Conservation (phyloP, 305 asterid genomes). For the Fraxinus floribunda region DNA sequence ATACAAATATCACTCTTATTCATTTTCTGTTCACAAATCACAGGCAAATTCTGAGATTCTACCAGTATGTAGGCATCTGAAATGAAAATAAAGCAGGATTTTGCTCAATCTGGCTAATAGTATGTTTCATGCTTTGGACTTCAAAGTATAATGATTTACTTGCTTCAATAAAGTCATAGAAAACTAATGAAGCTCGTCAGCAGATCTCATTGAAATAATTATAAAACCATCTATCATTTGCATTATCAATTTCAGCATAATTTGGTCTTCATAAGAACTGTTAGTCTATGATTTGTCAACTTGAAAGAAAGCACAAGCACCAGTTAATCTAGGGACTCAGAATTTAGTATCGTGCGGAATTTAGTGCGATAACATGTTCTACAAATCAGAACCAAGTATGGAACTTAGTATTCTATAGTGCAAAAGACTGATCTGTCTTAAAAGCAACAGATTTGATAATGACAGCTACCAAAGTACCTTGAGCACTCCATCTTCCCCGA, state of each 20-base stretch:
- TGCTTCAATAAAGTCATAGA: neutral
- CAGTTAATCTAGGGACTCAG: neutral
- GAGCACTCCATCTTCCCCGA: constrained; percentile 54
- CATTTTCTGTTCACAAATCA: neutral
- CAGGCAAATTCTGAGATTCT: neutral
- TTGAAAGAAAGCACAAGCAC: neutral
- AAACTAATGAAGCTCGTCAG: neutral
- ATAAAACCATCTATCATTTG: neutral
- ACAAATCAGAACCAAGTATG: neutral
- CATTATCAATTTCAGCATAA: neutral
- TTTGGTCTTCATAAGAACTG: neutral
- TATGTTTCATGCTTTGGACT: neutral
- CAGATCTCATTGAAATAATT: neutral
- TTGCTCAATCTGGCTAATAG: neutral
- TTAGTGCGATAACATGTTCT: neutral
- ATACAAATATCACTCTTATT: neutral
- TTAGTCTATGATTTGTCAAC: neutral
- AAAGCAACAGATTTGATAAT: neutral
- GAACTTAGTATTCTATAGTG: neutral
- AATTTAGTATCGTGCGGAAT: neutral
- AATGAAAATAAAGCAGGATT: neutral
- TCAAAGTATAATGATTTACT: neutral
- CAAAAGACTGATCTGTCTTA: constrained; percentile 7
- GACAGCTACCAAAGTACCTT: constrained; percentile 40
- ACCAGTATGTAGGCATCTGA: neutral